Percentiles rank a stretch among this genome's conserved stretches.
These are phyloP conservation scores for Chrysosphaeria jannelii DNA, from an alignment of 2,329 filamentous ascomycete species.

Conservation along the genomic window DNA sequence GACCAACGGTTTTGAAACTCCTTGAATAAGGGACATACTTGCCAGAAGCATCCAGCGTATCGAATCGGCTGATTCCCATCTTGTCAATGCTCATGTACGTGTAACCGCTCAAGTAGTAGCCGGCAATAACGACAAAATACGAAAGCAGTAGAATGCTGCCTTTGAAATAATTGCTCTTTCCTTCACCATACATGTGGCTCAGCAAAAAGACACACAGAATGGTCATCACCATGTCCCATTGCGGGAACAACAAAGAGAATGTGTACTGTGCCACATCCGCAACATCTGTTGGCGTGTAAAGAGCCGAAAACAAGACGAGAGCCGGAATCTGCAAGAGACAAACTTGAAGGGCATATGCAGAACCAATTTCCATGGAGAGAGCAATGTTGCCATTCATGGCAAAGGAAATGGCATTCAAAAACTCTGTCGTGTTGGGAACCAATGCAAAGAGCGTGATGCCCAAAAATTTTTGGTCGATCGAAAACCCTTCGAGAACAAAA, in stretches of 20 bases:
- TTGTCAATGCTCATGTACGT: slow-evolving; percentile 11
- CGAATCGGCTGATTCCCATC: slow-evolving; percentile 17
- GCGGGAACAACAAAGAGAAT: slow-evolving; percentile 77
- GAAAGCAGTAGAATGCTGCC: slow-evolving; percentile 80
- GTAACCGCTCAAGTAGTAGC: slow-evolving; percentile 58
- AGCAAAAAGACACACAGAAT: slow-evolving; percentile 88
- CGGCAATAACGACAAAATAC: slow-evolving; percentile 72
- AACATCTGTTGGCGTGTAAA: slow-evolving; percentile 19
- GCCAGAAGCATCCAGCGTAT: slow-evolving; percentile 19
- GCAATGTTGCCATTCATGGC: slow-evolving; percentile 99
- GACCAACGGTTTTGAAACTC: slow-evolving; percentile 20
- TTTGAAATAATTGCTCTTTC: slow-evolving; percentile 99
- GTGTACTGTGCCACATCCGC: slow-evolving; percentile 23
- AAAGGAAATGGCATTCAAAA: slow-evolving; percentile 94
- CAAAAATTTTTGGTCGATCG: slow-evolving; percentile 89
- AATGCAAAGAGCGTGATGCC: slow-evolving; percentile 90
- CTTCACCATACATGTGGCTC: slow-evolving; percentile 92
- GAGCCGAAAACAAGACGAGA: slow-evolving; percentile 66
- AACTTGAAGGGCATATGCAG: slow-evolving; percentile 85
- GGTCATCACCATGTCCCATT: slow-evolving; percentile 97
- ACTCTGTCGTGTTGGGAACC: slow-evolving; percentile 94
- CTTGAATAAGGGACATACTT: slow-evolving; percentile 13
- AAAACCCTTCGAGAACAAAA: slow-evolving; percentile 67
- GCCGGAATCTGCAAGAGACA: slow-evolving; percentile 85
- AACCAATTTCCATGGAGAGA: slow-evolving; percentile 95